A percentile compares a stretch with the other conserved stretches of the same genome.
These are phyloP conservation scores for Penicillium janthinellum DNA, from an alignment of 2,329 filamentous ascomycete genomes.

Conservation along the genomic window DNA sequence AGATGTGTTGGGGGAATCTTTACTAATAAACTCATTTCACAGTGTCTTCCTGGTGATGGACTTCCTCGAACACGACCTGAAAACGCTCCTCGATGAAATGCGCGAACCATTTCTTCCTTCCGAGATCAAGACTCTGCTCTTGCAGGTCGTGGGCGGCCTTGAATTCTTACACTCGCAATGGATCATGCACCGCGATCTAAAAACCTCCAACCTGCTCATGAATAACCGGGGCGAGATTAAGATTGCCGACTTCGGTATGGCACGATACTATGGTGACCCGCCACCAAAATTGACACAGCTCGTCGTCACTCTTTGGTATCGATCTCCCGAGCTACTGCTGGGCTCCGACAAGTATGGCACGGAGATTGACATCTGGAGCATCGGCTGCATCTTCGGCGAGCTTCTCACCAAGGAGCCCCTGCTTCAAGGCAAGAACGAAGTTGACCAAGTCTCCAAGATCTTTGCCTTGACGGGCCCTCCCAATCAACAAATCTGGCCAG, in stretches of 20 bases:
- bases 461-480: slow-evolving; percentile 89
- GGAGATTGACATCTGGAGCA: slow-evolving; percentile 90
- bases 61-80: slow-evolving; percentile 96
- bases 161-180: slow-evolving; percentile 84
- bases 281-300: slow-evolving; percentile 80
- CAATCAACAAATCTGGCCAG: slow-evolving; percentile 79
- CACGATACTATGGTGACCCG: slow-evolving; percentile 81
- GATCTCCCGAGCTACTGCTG: slow-evolving; percentile 84
- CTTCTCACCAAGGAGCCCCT: slow-evolving; percentile 80
- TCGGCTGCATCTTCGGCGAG: slow-evolving; percentile 95
- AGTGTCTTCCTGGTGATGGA: slow-evolving; percentile 95
- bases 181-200: slow-evolving; percentile 92
- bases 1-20: no score
- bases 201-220: slow-evolving; percentile 90
- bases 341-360: slow-evolving; percentile 74
- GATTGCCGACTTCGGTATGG: slow-evolving; percentile 98
- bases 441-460: slow-evolving; percentile 83
- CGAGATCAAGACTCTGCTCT: slow-evolving; percentile 86
- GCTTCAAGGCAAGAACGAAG: slow-evolving; percentile 87
- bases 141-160: slow-evolving; percentile 78
- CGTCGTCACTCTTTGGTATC: slow-evolving; percentile 97
- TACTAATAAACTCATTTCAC: slow-evolving; percentile 21
- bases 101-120: slow-evolving; percentile 88
- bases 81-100: slow-evolving; percentile 91
- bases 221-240: slow-evolving; percentile 95